Evolutionary conservation across 2,329 filamentous ascomycete species (phyloP).

Genomic region (Macrophomina tecta): DNA sequence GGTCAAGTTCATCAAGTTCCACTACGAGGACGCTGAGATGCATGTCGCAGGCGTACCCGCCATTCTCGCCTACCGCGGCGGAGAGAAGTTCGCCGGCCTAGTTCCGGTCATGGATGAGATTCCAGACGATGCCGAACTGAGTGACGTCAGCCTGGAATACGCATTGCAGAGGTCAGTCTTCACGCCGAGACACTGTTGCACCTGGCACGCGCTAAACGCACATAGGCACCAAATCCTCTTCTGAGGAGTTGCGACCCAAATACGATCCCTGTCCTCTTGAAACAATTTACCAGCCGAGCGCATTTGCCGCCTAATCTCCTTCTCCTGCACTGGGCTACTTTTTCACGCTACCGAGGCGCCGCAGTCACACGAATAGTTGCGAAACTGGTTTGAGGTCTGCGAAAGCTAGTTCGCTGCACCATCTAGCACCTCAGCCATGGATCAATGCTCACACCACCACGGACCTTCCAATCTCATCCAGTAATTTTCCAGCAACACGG

Average conservation of each 20-base stretch:
- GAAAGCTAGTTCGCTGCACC: slow-evolving; percentile 7
- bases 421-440: not conserved
- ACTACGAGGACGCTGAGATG: slow-evolving; percentile 93
- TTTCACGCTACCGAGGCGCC: not conserved
- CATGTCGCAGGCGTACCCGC: slow-evolving; percentile 87
- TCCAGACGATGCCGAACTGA: slow-evolving; percentile 63
- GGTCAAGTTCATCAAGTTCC: slow-evolving; percentile 87
- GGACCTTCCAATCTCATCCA: slow-evolving; percentile 9
- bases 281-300: slow-evolving; percentile 14
- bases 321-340: not conserved
- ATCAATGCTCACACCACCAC: not conserved
- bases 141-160: slow-evolving; percentile 62
- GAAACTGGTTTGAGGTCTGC: not conserved
- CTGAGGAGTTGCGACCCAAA: slow-evolving; percentile 3
- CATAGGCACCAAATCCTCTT: slow-evolving; percentile 29
- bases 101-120: slow-evolving; percentile 88
- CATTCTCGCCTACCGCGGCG: slow-evolving; percentile 84
- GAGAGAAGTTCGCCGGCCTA: slow-evolving; percentile 88
- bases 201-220: slow-evolving; percentile 3
- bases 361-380: slow-evolving; percentile 14
- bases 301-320: slow-evolving; percentile 6
- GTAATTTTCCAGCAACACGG: slow-evolving; percentile 5
- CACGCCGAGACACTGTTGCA: not conserved
- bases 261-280: slow-evolving; percentile 22
- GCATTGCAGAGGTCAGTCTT: slow-evolving; percentile 60